Evolutionary conservation across 495 filamentous ascomycete species (phyloP).

Genomic region (Neurospora sp.): DNA sequence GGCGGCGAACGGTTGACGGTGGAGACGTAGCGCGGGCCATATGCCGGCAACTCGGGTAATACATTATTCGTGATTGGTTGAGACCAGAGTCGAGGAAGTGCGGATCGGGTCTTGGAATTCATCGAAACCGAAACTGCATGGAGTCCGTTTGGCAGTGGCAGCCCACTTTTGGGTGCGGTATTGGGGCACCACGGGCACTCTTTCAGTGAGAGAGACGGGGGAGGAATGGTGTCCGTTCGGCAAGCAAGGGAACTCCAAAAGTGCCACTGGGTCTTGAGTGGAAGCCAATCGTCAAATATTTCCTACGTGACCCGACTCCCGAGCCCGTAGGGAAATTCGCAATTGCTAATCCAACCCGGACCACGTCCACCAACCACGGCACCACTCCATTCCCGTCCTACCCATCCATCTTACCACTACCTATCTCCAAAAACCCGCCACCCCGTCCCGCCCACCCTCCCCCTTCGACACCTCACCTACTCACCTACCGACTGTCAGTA

Average conservation of each 20-base stretch:
- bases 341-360: neutral
- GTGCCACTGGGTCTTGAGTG: neutral
- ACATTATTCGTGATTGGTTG: constrained; percentile 15
- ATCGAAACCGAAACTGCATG: constrained; percentile 3
- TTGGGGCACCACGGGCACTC: neutral
- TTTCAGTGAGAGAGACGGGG: neutral
- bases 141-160: neutral
- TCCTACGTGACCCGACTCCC: constrained; percentile 3
- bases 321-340: neutral
- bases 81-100: constrained; percentile 3
- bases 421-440: constrained; percentile 15
- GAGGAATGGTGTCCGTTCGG: neutral
- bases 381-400: neutral
- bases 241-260: neutral
- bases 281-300: constrained; percentile 14
- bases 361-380: neutral
- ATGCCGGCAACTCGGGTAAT: constrained; percentile 27
- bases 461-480: constrained; percentile 9
- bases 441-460: constrained; percentile 5
- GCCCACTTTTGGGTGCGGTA: neutral
- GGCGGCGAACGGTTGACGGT: neutral
- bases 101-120: constrained; percentile 13
- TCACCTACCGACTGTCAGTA: neutral
- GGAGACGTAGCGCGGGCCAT: constrained; percentile 5
- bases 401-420: neutral